These are phyloP conservation scores for Taxawa tesnikishii DNA, from an alignment of 2,329 filamentous ascomycete genomes.

Conservation along the genomic window DNA sequence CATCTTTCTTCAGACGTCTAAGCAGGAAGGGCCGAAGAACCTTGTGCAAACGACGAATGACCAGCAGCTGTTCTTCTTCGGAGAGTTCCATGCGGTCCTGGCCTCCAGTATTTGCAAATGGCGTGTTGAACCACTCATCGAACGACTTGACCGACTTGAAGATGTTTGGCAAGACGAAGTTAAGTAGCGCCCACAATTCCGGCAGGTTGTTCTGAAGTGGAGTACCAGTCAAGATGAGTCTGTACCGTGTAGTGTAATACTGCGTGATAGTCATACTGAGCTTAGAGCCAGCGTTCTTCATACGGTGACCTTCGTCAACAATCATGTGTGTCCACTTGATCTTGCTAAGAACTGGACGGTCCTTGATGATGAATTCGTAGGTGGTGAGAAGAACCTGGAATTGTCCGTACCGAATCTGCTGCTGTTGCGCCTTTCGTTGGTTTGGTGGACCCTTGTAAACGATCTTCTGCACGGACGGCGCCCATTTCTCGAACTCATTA, in stretches of 20 bases:
- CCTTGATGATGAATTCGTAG: conserved; percentile 99
- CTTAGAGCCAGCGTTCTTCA: conserved; percentile 98
- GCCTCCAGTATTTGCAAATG: conserved; percentile 93
- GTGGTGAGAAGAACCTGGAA: conserved; percentile 97
- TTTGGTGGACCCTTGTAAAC: conserved; percentile 96
- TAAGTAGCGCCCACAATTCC: conserved; percentile 94
- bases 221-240: conserved; percentile 93
- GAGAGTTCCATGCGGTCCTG: conserved; percentile 98
- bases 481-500: conserved; percentile 98
- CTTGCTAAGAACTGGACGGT: conserved; percentile 86
- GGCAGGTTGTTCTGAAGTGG: conserved; percentile 94
- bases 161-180: conserved; percentile 95
- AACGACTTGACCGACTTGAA: conserved; percentile 99
- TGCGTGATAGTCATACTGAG: conserved; percentile 87
- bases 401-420: conserved; percentile 83
- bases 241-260: conserved; percentile 91
- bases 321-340: conserved; percentile 99
- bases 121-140: conserved; percentile 99
- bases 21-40: conserved; percentile 93
- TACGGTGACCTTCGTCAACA: conserved; percentile 96
- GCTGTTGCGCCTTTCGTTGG: conserved; percentile 76
- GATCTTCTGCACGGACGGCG: conserved; percentile 70
- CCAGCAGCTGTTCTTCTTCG: conserved; percentile 98
- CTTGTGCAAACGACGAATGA: conserved; percentile 97
- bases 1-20: conserved; percentile 97